phyloP scores from a whole-genome alignment of 371 early-diverging fungal genomes.

The Mucor saturninus region DNA sequence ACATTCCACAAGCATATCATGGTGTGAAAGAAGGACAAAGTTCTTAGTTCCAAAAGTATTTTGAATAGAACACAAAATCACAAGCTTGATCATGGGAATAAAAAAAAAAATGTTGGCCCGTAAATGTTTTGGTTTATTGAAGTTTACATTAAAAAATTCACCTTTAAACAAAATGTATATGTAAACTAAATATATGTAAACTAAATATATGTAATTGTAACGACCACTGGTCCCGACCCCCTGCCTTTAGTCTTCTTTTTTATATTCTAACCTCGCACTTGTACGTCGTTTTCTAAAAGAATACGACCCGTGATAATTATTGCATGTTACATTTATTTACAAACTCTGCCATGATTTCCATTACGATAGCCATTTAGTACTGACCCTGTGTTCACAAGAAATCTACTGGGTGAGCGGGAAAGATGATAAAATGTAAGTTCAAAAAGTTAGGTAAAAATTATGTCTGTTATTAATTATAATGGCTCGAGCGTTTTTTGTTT shows the following conservation, averaged over 20 bases:
- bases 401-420: constrained; percentile 8
- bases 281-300: constrained; percentile 22
- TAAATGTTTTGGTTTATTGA: background rate
- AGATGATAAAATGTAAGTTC: background rate
- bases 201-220: background rate
- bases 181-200: background rate
- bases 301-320: constrained; percentile 28
- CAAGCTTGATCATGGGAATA: constrained; percentile 29
- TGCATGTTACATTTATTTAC: constrained; percentile 26
- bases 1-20: constrained; percentile 22
- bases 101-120: background rate
- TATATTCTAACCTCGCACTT: constrained; percentile 15
- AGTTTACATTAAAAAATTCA: background rate
- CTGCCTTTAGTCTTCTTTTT: constrained; percentile 13
- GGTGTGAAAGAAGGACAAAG: constrained; percentile 32
- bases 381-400: constrained; percentile 20
- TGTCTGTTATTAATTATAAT: background rate
- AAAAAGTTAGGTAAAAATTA: background rate
- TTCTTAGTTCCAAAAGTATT: constrained; percentile 2
- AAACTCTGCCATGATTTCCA: constrained; percentile 23
- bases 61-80: constrained; percentile 22
- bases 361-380: constrained; percentile 18
- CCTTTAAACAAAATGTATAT: background rate
- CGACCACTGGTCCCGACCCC: constrained; percentile 18
- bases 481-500: constrained; percentile 33